Percentiles rank a stretch among this genome's conserved stretches.
Evolutionary conservation across 2,329 filamentous ascomycete species (phyloP).

Genomic region (Orbilia quercus): DNA sequence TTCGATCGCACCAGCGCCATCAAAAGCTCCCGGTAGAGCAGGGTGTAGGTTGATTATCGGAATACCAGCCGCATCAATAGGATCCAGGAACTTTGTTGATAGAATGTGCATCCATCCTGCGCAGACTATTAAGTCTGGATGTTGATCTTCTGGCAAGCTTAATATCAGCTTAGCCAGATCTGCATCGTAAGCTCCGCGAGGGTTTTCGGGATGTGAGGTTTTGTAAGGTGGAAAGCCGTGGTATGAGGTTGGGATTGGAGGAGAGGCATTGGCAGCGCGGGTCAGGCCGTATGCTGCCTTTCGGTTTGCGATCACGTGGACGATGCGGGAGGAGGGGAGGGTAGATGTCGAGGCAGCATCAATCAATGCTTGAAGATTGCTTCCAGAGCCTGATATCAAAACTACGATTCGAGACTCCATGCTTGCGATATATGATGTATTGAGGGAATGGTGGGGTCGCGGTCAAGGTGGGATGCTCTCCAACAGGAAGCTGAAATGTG

Average conservation of each 20-base stretch:
- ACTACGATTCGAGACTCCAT: constrained; percentile 69
- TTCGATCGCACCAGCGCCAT: constrained; percentile 81
- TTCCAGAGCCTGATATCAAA: constrained; percentile 78
- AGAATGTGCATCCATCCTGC: constrained; percentile 91
- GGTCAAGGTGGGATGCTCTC: constrained; percentile 19
- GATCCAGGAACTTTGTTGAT: constrained; percentile 75
- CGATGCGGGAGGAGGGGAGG: constrained; percentile 66
- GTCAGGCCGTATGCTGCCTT: constrained; percentile 74
- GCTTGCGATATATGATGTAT: not conserved
- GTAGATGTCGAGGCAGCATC: constrained; percentile 66
- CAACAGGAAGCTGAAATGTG: constrained; percentile 32
- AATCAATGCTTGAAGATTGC: constrained; percentile 82
- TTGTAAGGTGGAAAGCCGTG: constrained; percentile 84
- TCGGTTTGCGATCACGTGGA: constrained; percentile 74
- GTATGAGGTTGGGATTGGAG: constrained; percentile 76
- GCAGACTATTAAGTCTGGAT: constrained; percentile 80
- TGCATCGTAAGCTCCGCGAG: constrained; percentile 77
- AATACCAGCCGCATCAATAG: constrained; percentile 72
- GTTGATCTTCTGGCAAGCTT: constrained; percentile 63
- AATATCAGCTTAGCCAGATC: constrained; percentile 78
- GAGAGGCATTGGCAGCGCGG: constrained; percentile 69
- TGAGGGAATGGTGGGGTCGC: constrained; percentile 32
- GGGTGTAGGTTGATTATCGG: constrained; percentile 86
- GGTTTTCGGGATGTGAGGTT: constrained; percentile 72
- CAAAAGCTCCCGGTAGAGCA: constrained; percentile 77